Evolutionary conservation across 805 yeast genomes (phyloP), one percentile per base, ranked within the genome.

Genomic region (Suhomyces sp.): DNA sequence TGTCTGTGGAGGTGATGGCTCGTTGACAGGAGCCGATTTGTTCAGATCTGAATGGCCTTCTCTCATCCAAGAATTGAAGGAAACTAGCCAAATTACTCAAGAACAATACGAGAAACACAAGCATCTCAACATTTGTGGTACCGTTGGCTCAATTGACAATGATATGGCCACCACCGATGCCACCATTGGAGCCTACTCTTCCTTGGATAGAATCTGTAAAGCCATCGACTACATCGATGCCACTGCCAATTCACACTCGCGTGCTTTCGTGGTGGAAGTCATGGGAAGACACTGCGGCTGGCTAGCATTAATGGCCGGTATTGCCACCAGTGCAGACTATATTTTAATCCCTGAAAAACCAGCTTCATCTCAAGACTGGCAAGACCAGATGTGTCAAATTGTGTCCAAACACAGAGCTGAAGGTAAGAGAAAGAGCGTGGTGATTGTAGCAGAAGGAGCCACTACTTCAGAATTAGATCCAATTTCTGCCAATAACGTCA

Each of bases 221-320:
- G 86, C 90, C 78, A 91, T 94, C 57, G 98, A 94, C 72, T 93
- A 90, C 75, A 94, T 94, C 60, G 97, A 92, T 71, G 97, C 97
- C 49, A 94, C 99, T 36, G 99, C 99, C 15, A 84, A 88, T 60
- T 93, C 98, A 2, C 99, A 94, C 71, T 90, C 97, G 12, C 84
- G 99, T 66, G 99, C 99, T 6, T 94, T 94, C 69, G 97, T 94
- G 44, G 88, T 94, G 54, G 99, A 94, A 70, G 99, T 94, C 41
- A 94, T 94, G 99, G 99, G 99, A 57, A 85, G 99, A 67, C 97
- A 94, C 71, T 94, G 99, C 79, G 99, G 99, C 57, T 94, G 99
- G 99, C 81, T 94, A 62, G 98, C 96, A 1, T 77, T 94, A 61
- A 92, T 91, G 94, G 96, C 99, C 4, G 99, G 98, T 66, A 86